Conservation (phyloP, 2,329 filamentous ascomycete species). For the Beauveria rudraprayagi region DNA sequence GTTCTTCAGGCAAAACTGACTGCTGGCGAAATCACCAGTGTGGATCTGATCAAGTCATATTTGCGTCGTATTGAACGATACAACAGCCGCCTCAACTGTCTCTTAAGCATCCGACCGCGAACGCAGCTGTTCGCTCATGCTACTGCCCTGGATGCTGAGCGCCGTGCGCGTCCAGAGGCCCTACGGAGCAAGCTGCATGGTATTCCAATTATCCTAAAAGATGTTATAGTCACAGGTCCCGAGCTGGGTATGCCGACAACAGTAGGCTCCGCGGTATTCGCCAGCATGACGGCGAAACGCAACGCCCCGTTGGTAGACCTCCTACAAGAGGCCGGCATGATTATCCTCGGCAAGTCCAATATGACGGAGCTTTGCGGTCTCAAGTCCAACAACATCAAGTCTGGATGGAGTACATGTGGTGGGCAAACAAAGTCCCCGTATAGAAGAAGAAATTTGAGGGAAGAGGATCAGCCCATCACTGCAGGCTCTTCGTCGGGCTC, state of each 20-base stretch:
- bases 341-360: conserved; percentile 10
- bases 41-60: background rate
- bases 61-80: background rate
- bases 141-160: conserved; percentile 3
- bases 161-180: background rate
- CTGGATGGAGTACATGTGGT: background rate
- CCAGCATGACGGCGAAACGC: background rate
- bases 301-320: conserved; percentile 6
- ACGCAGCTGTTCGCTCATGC: conserved; percentile 4
- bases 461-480: conserved; percentile 8
- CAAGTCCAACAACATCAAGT: background rate
- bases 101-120: background rate
- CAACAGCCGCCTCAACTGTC: background rate
- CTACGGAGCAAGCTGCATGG: conserved; percentile 7
- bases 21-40: conserved; percentile 1
- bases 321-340: conserved; percentile 8
- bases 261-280: background rate
- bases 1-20: background rate
- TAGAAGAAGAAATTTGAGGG: background rate
- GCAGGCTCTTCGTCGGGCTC: conserved; percentile 11
- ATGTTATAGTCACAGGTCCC: conserved; percentile 5
- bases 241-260: conserved; percentile 11
- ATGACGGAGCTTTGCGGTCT: conserved; percentile 12
- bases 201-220: conserved; percentile 10
- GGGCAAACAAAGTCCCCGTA: conserved; percentile 11